These are phyloP conservation scores for Ustilago vetiveriae DNA, from an alignment of 1,284 basidiomycete genomes.

Conservation along the genomic window DNA sequence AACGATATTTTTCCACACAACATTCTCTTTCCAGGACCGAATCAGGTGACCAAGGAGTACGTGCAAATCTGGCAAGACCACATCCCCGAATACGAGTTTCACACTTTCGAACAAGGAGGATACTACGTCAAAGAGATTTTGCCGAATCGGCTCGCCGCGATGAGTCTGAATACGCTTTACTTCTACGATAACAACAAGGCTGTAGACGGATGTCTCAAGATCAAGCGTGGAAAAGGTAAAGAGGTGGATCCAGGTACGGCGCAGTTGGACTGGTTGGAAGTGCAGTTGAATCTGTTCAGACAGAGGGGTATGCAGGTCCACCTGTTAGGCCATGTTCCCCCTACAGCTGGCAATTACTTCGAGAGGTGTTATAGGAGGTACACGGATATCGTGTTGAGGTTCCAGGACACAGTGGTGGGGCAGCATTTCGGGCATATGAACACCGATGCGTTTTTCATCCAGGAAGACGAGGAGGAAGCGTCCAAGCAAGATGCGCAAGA, in stretches of 20 bases:
- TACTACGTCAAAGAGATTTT: slow-evolving; percentile 87
- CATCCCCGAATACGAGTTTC: slow-evolving; percentile 81
- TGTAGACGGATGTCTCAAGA: slow-evolving; percentile 68
- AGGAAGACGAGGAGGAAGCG: slow-evolving; percentile 56
- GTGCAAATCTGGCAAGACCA: slow-evolving; percentile 82
- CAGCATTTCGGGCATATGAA: slow-evolving; percentile 81
- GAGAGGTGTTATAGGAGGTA: slow-evolving; percentile 83
- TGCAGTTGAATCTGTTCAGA: slow-evolving; percentile 79
- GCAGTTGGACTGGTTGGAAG: slow-evolving; percentile 83
- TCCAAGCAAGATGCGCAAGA: slow-evolving; percentile 1
- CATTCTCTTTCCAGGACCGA: slow-evolving; percentile 75
- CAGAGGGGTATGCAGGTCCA: slow-evolving; percentile 79
- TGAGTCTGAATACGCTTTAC: slow-evolving; percentile 90
- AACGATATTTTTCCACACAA: slow-evolving; percentile 68
- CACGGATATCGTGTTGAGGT: slow-evolving; percentile 81
- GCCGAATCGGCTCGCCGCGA: slow-evolving; percentile 78
- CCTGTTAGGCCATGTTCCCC: slow-evolving; percentile 74
- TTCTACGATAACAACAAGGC: slow-evolving; percentile 92
- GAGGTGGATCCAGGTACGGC: slow-evolving; percentile 54
- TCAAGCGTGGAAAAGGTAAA: slow-evolving; percentile 22
- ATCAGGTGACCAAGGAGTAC: slow-evolving; percentile 76
- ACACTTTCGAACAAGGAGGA: slow-evolving; percentile 73
- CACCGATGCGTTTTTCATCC: slow-evolving; percentile 64
- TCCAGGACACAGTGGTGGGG: slow-evolving; percentile 88
- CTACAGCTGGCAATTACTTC: slow-evolving; percentile 83